A percentile compares a stretch with the other conserved stretches of the same genome.
Evolutionary conservation across 108 stramenopile species (phyloP).

Genomic region (Aurantiochytrium sp.): DNA sequence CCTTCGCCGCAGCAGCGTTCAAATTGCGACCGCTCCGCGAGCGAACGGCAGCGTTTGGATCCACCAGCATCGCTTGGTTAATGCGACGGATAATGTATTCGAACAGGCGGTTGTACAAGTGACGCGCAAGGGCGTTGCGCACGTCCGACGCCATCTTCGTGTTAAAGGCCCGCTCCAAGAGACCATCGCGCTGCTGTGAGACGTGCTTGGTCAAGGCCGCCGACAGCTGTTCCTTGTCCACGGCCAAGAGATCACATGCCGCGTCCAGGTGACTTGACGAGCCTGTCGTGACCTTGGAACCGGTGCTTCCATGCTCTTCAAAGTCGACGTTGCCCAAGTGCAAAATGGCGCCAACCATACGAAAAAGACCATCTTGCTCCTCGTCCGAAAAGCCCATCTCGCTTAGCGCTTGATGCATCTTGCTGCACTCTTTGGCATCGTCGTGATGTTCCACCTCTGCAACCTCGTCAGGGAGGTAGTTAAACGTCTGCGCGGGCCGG

Average conservation of each 20-base stretch:
- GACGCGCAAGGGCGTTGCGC: conserved; percentile 85
- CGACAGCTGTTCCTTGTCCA: conserved; percentile 61
- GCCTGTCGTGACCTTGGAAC: background rate
- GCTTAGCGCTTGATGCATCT: background rate
- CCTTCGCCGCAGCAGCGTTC: background rate
- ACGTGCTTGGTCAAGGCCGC: conserved; percentile 69
- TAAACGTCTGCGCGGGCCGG: background rate
- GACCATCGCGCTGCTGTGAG: conserved; percentile 32
- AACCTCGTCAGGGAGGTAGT: background rate
- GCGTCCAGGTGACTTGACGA: conserved; percentile 29
- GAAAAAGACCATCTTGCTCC: conserved; percentile 59
- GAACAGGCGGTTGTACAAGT: conserved; percentile 85
- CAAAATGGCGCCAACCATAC: conserved; percentile 71
- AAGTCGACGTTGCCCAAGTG: conserved; percentile 82
- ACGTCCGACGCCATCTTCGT: conserved; percentile 76
- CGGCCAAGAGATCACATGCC: conserved; percentile 68
- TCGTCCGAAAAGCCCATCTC: conserved; percentile 40
- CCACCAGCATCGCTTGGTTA: conserved; percentile 68
- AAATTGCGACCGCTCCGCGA: background rate
- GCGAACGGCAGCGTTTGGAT: background rate
- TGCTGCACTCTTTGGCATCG: conserved; percentile 16
- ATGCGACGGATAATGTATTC: conserved; percentile 79
- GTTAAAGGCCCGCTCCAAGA: conserved; percentile 50
- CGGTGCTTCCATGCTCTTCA: conserved; percentile 36
- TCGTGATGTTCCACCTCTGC: background rate